Evolutionary conservation across 2,329 filamentous ascomycete species (phyloP).

Genomic region (Parascedosporium putredinis): DNA sequence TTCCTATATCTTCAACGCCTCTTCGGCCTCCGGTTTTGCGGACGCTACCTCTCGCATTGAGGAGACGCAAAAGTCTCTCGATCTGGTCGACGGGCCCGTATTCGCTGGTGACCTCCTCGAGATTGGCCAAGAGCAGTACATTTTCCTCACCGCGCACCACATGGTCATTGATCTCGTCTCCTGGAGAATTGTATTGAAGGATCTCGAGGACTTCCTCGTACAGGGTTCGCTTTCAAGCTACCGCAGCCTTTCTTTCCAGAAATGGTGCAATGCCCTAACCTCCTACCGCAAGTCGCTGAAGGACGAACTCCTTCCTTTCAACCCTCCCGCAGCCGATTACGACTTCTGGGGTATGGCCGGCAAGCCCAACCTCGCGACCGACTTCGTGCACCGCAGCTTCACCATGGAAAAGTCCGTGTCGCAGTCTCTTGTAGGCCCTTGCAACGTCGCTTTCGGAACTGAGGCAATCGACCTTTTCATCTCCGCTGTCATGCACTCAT

Average conservation of each 20-base stretch:
- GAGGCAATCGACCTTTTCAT: slow-evolving; percentile 25
- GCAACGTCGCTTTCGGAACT: slow-evolving; percentile 18
- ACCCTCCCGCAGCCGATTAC: slow-evolving; percentile 13
- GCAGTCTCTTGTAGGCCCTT: slow-evolving; percentile 13
- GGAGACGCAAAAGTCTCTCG: slow-evolving; percentile 3
- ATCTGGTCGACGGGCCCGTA: slow-evolving; percentile 15
- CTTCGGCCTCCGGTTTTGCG: neutral
- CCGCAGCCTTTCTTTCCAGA: slow-evolving; percentile 22
- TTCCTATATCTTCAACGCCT: neutral
- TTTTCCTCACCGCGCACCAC: slow-evolving; percentile 27
- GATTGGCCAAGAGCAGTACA: slow-evolving; percentile 14
- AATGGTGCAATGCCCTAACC: slow-evolving; percentile 26
- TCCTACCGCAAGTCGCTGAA: slow-evolving; percentile 18
- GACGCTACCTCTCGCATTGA: neutral
- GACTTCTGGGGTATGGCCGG: slow-evolving; percentile 17
- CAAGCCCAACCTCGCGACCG: slow-evolving; percentile 13
- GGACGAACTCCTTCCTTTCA: slow-evolving; percentile 2
- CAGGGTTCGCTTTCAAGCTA: slow-evolving; percentile 8
- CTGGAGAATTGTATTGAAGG: slow-evolving; percentile 32
- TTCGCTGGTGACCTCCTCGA: slow-evolving; percentile 13
- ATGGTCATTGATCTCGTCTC: slow-evolving; percentile 34
- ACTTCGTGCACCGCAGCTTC: slow-evolving; percentile 13
- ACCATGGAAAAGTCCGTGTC: slow-evolving; percentile 12
- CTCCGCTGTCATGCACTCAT: slow-evolving; percentile 19
- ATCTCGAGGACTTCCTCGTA: slow-evolving; percentile 28